Evolutionary conservation across 805 yeast species (phyloP).

Genomic region (Cyberlindnera sargentensis): DNA sequence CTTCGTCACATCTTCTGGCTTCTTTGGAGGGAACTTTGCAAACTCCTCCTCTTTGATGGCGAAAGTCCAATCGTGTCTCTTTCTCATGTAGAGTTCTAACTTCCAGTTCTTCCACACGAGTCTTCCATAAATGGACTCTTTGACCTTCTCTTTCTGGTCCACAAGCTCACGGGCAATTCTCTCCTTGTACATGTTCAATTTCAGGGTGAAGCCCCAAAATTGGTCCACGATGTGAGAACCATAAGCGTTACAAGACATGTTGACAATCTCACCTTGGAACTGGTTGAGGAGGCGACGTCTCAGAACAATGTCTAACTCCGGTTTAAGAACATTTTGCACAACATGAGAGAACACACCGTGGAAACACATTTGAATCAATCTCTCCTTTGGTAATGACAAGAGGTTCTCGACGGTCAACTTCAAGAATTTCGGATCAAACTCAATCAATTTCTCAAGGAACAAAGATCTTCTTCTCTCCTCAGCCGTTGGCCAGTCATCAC

Average conservation of each 20-base stretch:
- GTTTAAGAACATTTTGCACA: constrained; percentile 57
- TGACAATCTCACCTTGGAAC: constrained; percentile 48
- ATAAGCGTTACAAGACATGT: constrained; percentile 73
- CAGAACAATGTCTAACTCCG: constrained; percentile 41
- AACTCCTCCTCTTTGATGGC: constrained; percentile 47
- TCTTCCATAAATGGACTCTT: constrained; percentile 82
- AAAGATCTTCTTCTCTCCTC: constrained; percentile 78
- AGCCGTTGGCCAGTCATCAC: constrained; percentile 88
- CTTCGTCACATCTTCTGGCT: constrained; percentile 13
- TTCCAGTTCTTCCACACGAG: constrained; percentile 95
- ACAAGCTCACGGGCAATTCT: constrained; percentile 66
- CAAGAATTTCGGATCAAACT: constrained; percentile 56
- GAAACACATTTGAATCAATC: constrained; percentile 64
- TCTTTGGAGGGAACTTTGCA: constrained; percentile 31
- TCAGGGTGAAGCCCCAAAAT: constrained; percentile 71
- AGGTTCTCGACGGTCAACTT: constrained; percentile 52
- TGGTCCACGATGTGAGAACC: constrained; percentile 89
- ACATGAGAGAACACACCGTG: constrained; percentile 93
- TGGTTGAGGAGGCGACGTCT: constrained; percentile 67
- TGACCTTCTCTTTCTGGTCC: constrained; percentile 56
- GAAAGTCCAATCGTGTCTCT: constrained; percentile 77
- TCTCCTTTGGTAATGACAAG: constrained; percentile 51
- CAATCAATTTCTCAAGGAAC: constrained; percentile 66
- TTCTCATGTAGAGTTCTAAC: constrained; percentile 70
- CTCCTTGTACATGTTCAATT: constrained; percentile 79